Percentiles rank a stretch among this genome's conserved stretches.
These are phyloP conservation scores for Dothidotthia symphoricarpi DNA, from an alignment of 2,329 filamentous ascomycete species.

Conservation along the genomic window DNA sequence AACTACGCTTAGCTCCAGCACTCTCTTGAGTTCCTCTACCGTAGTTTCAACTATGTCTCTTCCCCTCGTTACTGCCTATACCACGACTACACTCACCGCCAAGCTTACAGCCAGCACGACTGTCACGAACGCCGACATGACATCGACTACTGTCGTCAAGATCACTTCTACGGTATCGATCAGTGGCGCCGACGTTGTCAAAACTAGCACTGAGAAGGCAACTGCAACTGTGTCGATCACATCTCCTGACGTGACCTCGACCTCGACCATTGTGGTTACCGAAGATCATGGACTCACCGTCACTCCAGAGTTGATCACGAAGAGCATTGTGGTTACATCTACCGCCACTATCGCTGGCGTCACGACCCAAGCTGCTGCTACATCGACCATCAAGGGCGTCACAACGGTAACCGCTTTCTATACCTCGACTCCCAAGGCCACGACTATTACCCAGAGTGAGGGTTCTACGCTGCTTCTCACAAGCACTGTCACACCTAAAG, in stretches of 20 bases:
- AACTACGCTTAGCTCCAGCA: not conserved
- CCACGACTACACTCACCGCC: constrained; percentile 15
- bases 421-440: constrained; percentile 25
- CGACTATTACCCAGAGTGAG: constrained; percentile 22
- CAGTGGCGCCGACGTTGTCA: constrained; percentile 13
- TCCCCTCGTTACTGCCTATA: constrained; percentile 15
- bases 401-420: constrained; percentile 20
- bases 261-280: constrained; percentile 24
- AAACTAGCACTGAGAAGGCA: constrained; percentile 15
- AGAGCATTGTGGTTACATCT: constrained; percentile 12
- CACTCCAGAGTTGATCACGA: constrained; percentile 14
- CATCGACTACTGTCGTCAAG: constrained; percentile 18
- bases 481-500: constrained; percentile 16
- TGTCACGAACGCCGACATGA: constrained; percentile 21
- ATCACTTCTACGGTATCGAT: constrained; percentile 10
- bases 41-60: constrained; percentile 2
- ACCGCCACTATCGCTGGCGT: constrained; percentile 10
- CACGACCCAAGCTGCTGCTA: constrained; percentile 13
- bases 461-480: constrained; percentile 18
- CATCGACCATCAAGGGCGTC: constrained; percentile 14
- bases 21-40: constrained; percentile 8
- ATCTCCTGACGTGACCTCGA: constrained; percentile 23
- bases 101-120: constrained; percentile 20
- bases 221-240: constrained; percentile 30
- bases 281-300: constrained; percentile 20